Evolutionary conservation across 2,329 filamentous ascomycete genomes (phyloP).

Genomic region (Phialemoniopsis sp.): DNA sequence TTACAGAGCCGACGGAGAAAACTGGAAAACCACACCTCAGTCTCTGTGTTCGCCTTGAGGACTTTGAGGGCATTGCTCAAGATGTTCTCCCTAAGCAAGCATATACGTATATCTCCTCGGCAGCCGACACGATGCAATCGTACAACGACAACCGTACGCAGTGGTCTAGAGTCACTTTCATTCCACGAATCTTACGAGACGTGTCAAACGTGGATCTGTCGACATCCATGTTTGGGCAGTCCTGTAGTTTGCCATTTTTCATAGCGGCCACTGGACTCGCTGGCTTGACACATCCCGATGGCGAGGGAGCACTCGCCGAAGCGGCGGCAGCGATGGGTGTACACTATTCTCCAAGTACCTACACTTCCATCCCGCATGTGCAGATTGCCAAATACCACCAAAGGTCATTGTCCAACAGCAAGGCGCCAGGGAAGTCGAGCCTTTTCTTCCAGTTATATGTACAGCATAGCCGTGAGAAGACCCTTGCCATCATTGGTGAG

Average conservation of each 20-base stretch:
- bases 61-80: slow-evolving; percentile 4
- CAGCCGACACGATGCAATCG: slow-evolving; percentile 4
- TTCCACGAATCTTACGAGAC: slow-evolving; percentile 7
- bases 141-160: slow-evolving; percentile 6
- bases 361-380: too few relatives aligned
- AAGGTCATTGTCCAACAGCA: too few relatives aligned
- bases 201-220: slow-evolving; percentile 2
- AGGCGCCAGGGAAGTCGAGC: too few relatives aligned
- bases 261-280: slow-evolving; percentile 8
- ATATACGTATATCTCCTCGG: slow-evolving; percentile 6
- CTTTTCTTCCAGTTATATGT: slow-evolving; percentile 11
- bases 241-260: slow-evolving; percentile 8
- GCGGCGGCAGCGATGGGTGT: too few relatives aligned
- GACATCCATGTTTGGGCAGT: slow-evolving; percentile 5
- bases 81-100: slow-evolving; percentile 5
- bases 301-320: slow-evolving; percentile 9
- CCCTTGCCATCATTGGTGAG: slow-evolving; percentile 3
- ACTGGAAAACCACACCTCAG: background rate
- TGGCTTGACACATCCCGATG: slow-evolving; percentile 7
- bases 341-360: too few relatives aligned
- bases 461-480: background rate
- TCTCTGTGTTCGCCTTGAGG: slow-evolving; percentile 7
- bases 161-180: slow-evolving; percentile 7
- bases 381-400: too few relatives aligned
- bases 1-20: too few relatives aligned